These are phyloP conservation scores for Kwoniella dejecticola DNA, from an alignment of 768 basidiomycete genomes.

Conservation along the genomic window DNA sequence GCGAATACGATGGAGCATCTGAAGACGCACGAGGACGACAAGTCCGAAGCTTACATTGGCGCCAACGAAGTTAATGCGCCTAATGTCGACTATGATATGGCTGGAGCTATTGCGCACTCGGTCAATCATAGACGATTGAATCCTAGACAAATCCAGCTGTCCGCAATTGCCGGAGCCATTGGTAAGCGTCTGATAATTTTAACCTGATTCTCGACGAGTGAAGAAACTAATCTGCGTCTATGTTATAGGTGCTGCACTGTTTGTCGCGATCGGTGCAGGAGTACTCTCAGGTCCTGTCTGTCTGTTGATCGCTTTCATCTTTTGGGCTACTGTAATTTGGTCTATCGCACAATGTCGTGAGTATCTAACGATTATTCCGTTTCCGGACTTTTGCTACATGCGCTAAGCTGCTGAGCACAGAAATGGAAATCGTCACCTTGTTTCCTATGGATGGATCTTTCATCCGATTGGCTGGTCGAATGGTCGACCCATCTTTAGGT, in stretches of 20 bases:
- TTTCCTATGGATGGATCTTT: conserved; percentile 33
- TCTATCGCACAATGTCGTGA: conserved; percentile 23
- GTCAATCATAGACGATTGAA: conserved; percentile 21
- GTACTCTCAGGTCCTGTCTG: conserved; percentile 18
- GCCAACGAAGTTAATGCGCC: not conserved
- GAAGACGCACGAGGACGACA: conserved; percentile 5
- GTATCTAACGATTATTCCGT: not conserved
- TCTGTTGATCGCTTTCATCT: conserved; percentile 18
- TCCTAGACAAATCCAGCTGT: conserved; percentile 24
- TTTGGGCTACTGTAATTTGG: conserved; percentile 25
- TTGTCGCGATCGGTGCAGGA: conserved; percentile 24
- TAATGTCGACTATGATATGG: conserved; percentile 5
- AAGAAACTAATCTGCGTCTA: no score
- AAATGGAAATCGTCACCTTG: conserved; percentile 25
- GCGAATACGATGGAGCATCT: not conserved
- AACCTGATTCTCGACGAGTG: no score
- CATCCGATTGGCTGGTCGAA: conserved; percentile 24
- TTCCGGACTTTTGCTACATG: not conserved
- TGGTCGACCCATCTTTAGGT: conserved; percentile 32
- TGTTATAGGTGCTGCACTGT: conserved; percentile 12
- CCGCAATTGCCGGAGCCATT: conserved; percentile 26
- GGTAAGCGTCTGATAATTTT: no score
- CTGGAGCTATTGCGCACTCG: not conserved
- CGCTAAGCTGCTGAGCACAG: not conserved
- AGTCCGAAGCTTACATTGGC: conserved; percentile 6